A percentile compares a stretch with the other conserved stretches of the same genome.
These are phyloP conservation scores for Thalassiosira profunda DNA, from an alignment of 108 stramenopile genomes.

Conservation along the genomic window DNA sequence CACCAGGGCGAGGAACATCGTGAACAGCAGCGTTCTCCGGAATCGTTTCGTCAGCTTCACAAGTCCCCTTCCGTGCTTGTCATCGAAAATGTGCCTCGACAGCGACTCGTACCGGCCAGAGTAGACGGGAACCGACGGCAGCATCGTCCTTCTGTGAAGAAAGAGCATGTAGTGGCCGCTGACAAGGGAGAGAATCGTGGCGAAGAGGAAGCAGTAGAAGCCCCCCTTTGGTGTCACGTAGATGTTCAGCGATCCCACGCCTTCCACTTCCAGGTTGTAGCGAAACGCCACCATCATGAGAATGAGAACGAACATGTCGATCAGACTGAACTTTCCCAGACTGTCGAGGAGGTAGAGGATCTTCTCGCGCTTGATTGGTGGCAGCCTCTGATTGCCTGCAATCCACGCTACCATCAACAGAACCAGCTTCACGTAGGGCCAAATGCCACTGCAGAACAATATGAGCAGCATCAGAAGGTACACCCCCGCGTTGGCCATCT, in stretches of 20 bases:
- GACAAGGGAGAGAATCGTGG: slow-evolving; percentile 82
- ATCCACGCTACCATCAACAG: slow-evolving; percentile 82
- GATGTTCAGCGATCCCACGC: slow-evolving; percentile 59
- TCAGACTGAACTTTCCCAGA: slow-evolving; percentile 91
- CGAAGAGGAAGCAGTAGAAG: slow-evolving; percentile 90
- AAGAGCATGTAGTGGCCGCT: slow-evolving; percentile 82
- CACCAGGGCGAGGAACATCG: slow-evolving; percentile 27
- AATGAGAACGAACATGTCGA: slow-evolving; percentile 92
- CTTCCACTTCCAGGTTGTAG: slow-evolving; percentile 73
- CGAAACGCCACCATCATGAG: slow-evolving; percentile 94
- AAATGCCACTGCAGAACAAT: slow-evolving; percentile 86
- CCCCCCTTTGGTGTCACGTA: slow-evolving; percentile 78
- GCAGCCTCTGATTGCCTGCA: slow-evolving; percentile 38
- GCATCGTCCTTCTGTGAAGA: slow-evolving; percentile 72
- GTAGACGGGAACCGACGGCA: slow-evolving; percentile 41
- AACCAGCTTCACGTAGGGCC: slow-evolving; percentile 93
- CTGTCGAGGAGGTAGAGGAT: slow-evolving; percentile 83
- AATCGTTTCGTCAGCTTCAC: slow-evolving; percentile 37
- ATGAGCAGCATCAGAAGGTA: slow-evolving; percentile 89
- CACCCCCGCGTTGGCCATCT: slow-evolving; percentile 87
- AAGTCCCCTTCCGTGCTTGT: slow-evolving; percentile 51
- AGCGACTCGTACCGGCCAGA: slow-evolving; percentile 46
- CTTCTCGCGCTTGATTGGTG: slow-evolving; percentile 62
- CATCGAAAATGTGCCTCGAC: slow-evolving; percentile 33
- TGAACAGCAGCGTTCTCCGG: slow-evolving; percentile 28